Evolutionary conservation across 495 filamentous ascomycete genomes (phyloP).

Genomic region (Penicillium waksmanii): DNA sequence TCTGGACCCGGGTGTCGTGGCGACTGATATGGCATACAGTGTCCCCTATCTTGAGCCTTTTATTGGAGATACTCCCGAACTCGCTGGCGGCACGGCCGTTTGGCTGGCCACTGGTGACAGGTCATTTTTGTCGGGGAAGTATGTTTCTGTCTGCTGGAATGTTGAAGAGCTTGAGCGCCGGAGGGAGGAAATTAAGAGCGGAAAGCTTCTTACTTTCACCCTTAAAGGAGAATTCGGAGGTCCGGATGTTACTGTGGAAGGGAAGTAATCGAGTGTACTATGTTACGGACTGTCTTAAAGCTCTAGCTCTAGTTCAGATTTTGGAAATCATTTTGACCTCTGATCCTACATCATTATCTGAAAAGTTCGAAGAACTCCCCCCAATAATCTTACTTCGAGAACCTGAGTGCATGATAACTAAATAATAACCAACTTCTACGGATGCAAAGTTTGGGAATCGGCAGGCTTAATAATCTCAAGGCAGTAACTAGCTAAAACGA

Average conservation of each 20-base stretch:
- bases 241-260: constrained; percentile 5
- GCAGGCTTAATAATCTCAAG: no score
- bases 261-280: not conserved
- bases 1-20: constrained; percentile 44
- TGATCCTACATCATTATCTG: no score
- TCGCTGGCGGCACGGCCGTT: constrained; percentile 44
- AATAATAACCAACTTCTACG: no score
- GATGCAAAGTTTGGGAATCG: no score
- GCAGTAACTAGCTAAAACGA: no score
- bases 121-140: constrained; percentile 46
- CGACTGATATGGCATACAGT: constrained; percentile 36
- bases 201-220: constrained; percentile 32
- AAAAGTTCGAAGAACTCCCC: no score
- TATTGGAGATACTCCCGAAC: constrained; percentile 35
- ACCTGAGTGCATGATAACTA: no score
- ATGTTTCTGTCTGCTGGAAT: constrained; percentile 48
- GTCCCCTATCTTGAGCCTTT: constrained; percentile 30
- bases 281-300: not conserved
- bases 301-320: no score
- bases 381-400: no score
- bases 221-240: constrained; percentile 11
- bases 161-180: constrained; percentile 44
- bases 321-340: no score
- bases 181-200: constrained; percentile 45
- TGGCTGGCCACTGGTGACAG: constrained; percentile 42